Percentiles rank a stretch among this genome's conserved stretches.
Conservation (phyloP, 495 filamentous ascomycete genomes). For the Penicillium robsamsonii region DNA sequence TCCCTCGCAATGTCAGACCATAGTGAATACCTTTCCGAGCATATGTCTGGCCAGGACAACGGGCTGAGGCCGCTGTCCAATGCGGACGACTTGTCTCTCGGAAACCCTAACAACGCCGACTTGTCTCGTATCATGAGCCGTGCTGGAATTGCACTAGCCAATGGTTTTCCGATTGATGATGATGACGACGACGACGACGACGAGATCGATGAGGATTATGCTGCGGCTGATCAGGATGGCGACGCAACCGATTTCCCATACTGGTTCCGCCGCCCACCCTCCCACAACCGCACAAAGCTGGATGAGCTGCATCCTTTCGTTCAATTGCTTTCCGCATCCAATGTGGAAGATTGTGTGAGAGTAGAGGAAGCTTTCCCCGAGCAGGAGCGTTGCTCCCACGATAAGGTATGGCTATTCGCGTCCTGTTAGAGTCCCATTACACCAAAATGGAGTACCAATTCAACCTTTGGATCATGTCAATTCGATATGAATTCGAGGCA, state of each 20-base stretch:
- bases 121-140: constrained; percentile 35
- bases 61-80: constrained; percentile 38
- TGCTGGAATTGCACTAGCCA: constrained; percentile 31
- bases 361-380: constrained; percentile 78
- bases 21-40: constrained; percentile 30
- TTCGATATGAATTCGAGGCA: too few species aligned
- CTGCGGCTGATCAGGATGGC: constrained; percentile 44
- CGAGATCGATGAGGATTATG: constrained; percentile 44
- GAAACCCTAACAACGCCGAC: constrained; percentile 32
- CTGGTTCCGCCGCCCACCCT: constrained; percentile 44
- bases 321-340: constrained; percentile 66
- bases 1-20: constrained; percentile 28
- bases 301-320: constrained; percentile 65
- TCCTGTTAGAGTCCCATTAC: neutral
- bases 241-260: constrained; percentile 45
- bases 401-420: constrained; percentile 63
- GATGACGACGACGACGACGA: constrained; percentile 43
- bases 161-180: constrained; percentile 41
- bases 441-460: neutral
- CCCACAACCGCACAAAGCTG: constrained; percentile 41
- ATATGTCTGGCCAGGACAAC: constrained; percentile 25
- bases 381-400: constrained; percentile 66
- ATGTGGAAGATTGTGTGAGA: constrained; percentile 71
- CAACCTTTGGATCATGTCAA: too few species aligned
- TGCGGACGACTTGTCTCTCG: constrained; percentile 31